A percentile compares a stretch with the other conserved stretches of the same genome.
phyloP scores from a whole-genome alignment of 371 early-diverging fungal species.

The Rhizomucor miehei region DNA sequence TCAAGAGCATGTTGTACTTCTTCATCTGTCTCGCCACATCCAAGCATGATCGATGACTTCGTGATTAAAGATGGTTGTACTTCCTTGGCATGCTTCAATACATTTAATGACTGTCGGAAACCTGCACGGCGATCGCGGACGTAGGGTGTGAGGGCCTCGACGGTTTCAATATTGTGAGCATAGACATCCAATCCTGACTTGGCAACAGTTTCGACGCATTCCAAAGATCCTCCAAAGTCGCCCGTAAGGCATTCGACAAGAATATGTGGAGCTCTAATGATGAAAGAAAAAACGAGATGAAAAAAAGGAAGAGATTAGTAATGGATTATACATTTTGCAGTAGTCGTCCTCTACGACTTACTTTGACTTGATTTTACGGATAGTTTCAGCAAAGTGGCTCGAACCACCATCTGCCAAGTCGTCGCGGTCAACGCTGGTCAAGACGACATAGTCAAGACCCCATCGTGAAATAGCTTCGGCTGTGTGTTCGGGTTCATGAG shows the following conservation, averaged over 20 bases:
- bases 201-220: constrained; percentile 80
- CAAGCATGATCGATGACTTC: constrained; percentile 97
- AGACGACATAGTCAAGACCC: constrained; percentile 96
- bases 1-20: constrained; percentile 88
- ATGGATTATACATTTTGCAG: too few species aligned
- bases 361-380: constrained; percentile 82
- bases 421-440: constrained; percentile 97
- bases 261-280: constrained; percentile 79
- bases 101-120: constrained; percentile 89
- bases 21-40: constrained; percentile 94
- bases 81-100: constrained; percentile 87
- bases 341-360: constrained; percentile 34
- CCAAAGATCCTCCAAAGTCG: constrained; percentile 87
- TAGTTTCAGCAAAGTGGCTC: constrained; percentile 91
- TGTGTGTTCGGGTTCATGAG: constrained; percentile 92
- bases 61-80: constrained; percentile 80
- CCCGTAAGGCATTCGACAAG: constrained; percentile 96
- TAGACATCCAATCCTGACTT: constrained; percentile 93
- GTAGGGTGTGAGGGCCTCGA: constrained; percentile 84
- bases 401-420: constrained; percentile 95
- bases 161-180: constrained; percentile 98
- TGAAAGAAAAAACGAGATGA: neutral
- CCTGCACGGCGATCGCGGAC: constrained; percentile 95
- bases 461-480: constrained; percentile 93
- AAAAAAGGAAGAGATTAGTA: too few species aligned